Evolutionary conservation across 345 rosid genomes (phyloP).

Genomic region (Bruguiera gymnorhiza): DNA sequence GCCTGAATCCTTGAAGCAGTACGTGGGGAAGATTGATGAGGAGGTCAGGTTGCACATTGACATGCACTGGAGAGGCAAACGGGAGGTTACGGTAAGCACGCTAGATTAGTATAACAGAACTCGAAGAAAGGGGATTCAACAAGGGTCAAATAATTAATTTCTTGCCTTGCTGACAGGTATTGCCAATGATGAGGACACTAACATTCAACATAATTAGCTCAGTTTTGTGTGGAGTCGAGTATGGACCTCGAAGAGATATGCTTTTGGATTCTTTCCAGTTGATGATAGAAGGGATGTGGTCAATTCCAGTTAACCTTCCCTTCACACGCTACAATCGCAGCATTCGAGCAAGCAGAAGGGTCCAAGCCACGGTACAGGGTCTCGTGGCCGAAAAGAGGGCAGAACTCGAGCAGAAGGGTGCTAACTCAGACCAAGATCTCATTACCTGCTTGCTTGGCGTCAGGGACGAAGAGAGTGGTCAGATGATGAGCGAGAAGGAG

Average conservation of each 20-base stretch:
- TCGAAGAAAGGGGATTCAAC: too few species aligned
- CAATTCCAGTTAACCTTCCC: slow-evolving; percentile 44
- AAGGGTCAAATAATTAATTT: background rate
- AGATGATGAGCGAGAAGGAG: slow-evolving; percentile 41
- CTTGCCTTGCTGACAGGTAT: slow-evolving; percentile 25
- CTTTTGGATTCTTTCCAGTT: slow-evolving; percentile 27
- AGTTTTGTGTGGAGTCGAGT: slow-evolving; percentile 43
- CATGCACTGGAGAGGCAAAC: slow-evolving; percentile 43
- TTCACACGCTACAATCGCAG: slow-evolving; percentile 46
- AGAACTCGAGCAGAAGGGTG: slow-evolving; percentile 29
- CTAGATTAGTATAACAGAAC: too few species aligned
- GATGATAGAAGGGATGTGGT: slow-evolving; percentile 49
- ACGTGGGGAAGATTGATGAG: slow-evolving; percentile 46
- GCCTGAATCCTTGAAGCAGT: slow-evolving; percentile 56
- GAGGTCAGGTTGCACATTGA: slow-evolving; percentile 46
- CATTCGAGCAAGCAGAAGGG: slow-evolving; percentile 37
- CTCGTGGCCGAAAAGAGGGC: slow-evolving; percentile 37
- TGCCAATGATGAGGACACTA: slow-evolving; percentile 48
- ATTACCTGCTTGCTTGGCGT: slow-evolving; percentile 42
- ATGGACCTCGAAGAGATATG: slow-evolving; percentile 32
- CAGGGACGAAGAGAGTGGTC: slow-evolving; percentile 8
- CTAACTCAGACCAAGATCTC: slow-evolving; percentile 37
- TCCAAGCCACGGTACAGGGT: slow-evolving; percentile 24
- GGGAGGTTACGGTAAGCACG: slow-evolving; percentile 31
- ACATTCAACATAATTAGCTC: slow-evolving; percentile 52